A percentile compares a stretch with the other conserved stretches of the same genome.
Evolutionary conservation across 1,284 basidiomycete species (phyloP).

Genomic region (Cerioporus squamosus): DNA sequence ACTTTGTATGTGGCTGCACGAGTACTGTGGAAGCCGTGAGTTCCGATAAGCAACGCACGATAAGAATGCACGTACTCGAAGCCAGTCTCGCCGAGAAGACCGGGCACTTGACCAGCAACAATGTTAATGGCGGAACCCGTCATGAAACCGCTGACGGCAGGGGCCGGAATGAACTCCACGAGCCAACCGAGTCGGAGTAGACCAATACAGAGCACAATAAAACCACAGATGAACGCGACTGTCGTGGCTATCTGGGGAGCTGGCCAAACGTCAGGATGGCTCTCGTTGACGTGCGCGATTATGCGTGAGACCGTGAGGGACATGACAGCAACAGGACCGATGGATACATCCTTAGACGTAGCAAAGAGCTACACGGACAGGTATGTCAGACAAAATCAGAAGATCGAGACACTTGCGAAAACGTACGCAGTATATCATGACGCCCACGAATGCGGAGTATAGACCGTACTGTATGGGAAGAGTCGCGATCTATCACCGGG

Average conservation of each 20-base stretch:
- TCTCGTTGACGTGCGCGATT: constrained; percentile 65
- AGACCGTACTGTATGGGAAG: constrained; percentile 90
- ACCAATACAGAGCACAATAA: constrained; percentile 92
- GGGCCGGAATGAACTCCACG: constrained; percentile 92
- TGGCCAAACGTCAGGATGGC: constrained; percentile 58
- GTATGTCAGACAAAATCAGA: constrained; percentile 15
- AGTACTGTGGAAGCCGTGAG: constrained; percentile 54
- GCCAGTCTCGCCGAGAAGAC: constrained; percentile 82
- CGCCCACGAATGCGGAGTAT: constrained; percentile 95
- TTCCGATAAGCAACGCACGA: not conserved
- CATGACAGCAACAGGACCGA: constrained; percentile 98
- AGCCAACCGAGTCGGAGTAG: constrained; percentile 94
- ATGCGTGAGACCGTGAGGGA: constrained; percentile 89
- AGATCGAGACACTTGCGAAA: constrained; percentile 22
- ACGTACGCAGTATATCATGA: constrained; percentile 78
- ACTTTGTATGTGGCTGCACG: constrained; percentile 86
- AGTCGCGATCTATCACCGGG: constrained; percentile 74
- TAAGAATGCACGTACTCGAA: constrained; percentile 64
- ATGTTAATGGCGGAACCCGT: constrained; percentile 92
- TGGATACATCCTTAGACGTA: constrained; percentile 94
- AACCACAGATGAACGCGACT: constrained; percentile 88
- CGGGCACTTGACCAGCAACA: constrained; percentile 83
- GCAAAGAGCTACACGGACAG: constrained; percentile 71
- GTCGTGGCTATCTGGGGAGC: constrained; percentile 83
- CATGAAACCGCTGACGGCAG: constrained; percentile 94